These are phyloP conservation scores for Boletus reticuloceps DNA, from an alignment of 768 basidiomycete genomes.

Conservation along the genomic window DNA sequence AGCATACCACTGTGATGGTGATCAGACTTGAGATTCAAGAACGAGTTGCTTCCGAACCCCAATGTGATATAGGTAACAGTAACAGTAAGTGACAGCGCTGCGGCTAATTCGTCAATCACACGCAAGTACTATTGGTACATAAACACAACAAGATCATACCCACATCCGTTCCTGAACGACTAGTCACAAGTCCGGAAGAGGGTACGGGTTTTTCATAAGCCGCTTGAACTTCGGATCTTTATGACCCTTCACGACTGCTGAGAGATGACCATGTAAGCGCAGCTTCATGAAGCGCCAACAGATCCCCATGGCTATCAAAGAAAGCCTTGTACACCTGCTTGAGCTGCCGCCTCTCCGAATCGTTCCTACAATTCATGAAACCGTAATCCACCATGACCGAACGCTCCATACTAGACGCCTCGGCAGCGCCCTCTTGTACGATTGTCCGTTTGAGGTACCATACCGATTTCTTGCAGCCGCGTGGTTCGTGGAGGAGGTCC, in stretches of 20 bases:
- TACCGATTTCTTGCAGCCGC: background rate
- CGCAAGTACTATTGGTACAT: too few species aligned
- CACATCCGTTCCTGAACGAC: too few species aligned
- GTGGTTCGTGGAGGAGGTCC: background rate
- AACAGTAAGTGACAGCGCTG: too few species aligned
- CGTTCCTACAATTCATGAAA: conserved; percentile 1
- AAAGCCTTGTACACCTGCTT: background rate
- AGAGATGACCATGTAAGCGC: background rate
- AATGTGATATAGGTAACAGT: too few species aligned
- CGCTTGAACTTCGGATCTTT: background rate
- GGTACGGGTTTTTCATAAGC: background rate
- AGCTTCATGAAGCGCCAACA: background rate
- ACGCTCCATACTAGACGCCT: background rate
- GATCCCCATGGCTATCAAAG: background rate
- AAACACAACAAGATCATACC: too few species aligned
- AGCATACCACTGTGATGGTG: too few species aligned
- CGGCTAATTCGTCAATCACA: too few species aligned
- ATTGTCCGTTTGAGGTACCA: background rate
- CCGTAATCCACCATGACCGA: conserved; percentile 1
- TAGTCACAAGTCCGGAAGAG: background rate
- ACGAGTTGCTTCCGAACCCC: too few species aligned
- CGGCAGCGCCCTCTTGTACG: background rate
- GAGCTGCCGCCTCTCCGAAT: background rate
- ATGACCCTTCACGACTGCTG: background rate
- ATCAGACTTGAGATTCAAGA: too few species aligned